Base-by-base conservation (phyloP, 805 yeast genomes). In the Sugiyamaella boreocaroliniensis region DNA sequence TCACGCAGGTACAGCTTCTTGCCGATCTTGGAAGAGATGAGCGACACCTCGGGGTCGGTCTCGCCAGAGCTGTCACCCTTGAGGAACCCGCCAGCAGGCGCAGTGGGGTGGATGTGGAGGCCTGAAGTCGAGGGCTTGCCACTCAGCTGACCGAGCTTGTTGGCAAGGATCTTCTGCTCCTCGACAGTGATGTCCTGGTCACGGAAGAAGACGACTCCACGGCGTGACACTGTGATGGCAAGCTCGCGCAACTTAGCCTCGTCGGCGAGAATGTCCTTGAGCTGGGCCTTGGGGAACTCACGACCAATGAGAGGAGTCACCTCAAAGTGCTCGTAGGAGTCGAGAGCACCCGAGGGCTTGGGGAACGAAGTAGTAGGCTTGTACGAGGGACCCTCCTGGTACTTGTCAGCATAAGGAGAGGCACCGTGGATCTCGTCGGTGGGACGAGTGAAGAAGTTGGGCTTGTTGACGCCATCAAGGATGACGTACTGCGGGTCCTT, bases 171-270 rank as follows among this genome's bases (percentile, higher is more conserved):
- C 60, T 61, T 61, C 58, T 66, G 70, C 54, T 60, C 54, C 43
- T 58, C 61, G 29, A 57, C 56, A 44, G 58, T 58, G 40, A 65
- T 50, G 45, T 76, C 75, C 59, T 76, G 80, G 60, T 74, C 69
- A 57, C 76, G 65, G 71, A 77, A 76, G 61, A 77, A 76, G 6
- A 76, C 80, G 44, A 76, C 80, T 26, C 74, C 76, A 55, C 80
- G 68, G 64, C 75, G 76, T 5, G 79, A 71, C 15, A 76, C 62
- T 37, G 74, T 61, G 16, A 75, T 58, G 9, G 80, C 81, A 55
- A 76, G 67, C 54, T 76, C 80, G 29, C 55, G 29, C 19, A 55
- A 20, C 40, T 40, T 50, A 4, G 40, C 47, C 12, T 55, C 58
- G 49, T 64, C 62, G 20, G 56, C 40, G 29, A 66, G 56, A 34